Evolutionary conservation across 163 green algal genomes (phyloP).

Genomic region (Chlamydomonas reinhardtii): DNA sequence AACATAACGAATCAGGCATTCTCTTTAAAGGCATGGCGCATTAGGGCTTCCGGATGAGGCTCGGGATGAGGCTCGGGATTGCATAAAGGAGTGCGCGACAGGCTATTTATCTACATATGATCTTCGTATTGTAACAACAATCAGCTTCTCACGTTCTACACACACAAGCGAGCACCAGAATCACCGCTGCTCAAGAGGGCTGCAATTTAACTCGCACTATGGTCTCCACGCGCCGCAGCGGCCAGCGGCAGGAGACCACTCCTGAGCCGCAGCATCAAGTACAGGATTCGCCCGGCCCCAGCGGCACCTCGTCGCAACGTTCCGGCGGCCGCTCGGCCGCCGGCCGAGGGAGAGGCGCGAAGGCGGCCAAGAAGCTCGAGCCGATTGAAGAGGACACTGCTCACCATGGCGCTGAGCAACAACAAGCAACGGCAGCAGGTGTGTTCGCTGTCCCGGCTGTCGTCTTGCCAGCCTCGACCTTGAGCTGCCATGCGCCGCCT

Average conservation of each 20-base stretch:
- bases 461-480: background rate
- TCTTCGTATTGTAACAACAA: no score
- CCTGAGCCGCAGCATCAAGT: background rate
- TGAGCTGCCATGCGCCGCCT: background rate
- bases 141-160: no score
- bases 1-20: no score
- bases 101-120: no score
- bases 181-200: no score
- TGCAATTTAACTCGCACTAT: background rate
- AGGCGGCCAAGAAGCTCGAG: background rate
- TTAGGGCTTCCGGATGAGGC: no score
- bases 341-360: no score
- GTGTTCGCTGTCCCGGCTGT: background rate
- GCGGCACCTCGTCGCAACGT: background rate
- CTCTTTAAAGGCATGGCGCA: no score
- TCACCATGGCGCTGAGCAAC: background rate
- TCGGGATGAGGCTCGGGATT: no score
- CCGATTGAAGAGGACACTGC: constrained; percentile 11
- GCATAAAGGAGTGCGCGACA: no score
- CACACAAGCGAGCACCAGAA: no score
- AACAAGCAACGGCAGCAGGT: background rate
- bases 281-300: background rate
- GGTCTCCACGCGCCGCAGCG: constrained; percentile 17
- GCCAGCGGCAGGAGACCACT: background rate
- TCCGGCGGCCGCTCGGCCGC: no score